Base-by-base conservation (phyloP, 1,284 basidiomycete species). In the Boletellus deceptivus region DNA sequence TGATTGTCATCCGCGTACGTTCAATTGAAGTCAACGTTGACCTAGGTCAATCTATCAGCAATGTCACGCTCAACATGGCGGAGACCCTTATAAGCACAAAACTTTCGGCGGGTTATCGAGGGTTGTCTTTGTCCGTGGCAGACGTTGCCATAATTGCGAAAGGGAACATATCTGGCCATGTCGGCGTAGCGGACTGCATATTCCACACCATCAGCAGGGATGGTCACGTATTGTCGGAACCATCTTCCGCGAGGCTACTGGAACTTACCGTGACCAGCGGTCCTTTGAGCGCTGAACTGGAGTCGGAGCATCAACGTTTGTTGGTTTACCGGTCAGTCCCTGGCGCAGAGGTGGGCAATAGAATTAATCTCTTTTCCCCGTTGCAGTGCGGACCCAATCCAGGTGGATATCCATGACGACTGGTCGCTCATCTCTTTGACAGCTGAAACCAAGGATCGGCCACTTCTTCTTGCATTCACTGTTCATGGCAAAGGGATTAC, bases 181-280 rank as follows among this genome's bases (percentile, higher is more conserved):
- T 84, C 18, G 71, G 72, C 29, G 84, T 92, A 35, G 82, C 89
- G 4, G 76, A 84, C 54, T 86, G 89, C 62, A 74, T 82, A 17
- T 93, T 95, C 72, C 79, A 84, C 51, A 93, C 92, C 0, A 73
- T 80, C 24, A 83, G 88, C 22, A 77, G 81, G 52, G 76, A 68
- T 27, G 76, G 78, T 51, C 68, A 71, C 17, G 58, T 57, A 17
- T 54, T 62, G 13, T 58, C 65, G 39, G 61, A 66, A 33, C 63
- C 65, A 18, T 67, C 65, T 17, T 71, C 65, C 39, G 73, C 62
- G 48, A 79, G 78, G 35, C 81, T 92, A 74, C 70, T 95, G 45
- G 83, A 89, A 55, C 74, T 95, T 46, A 77, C 76, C 11, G 80
- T 95, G 74, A 86, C 84, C 4, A 91, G 83, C 57, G 91, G 89